Conservation (phyloP, 2,329 filamentous ascomycete species). For the Chaetomiaceae sp. region DNA sequence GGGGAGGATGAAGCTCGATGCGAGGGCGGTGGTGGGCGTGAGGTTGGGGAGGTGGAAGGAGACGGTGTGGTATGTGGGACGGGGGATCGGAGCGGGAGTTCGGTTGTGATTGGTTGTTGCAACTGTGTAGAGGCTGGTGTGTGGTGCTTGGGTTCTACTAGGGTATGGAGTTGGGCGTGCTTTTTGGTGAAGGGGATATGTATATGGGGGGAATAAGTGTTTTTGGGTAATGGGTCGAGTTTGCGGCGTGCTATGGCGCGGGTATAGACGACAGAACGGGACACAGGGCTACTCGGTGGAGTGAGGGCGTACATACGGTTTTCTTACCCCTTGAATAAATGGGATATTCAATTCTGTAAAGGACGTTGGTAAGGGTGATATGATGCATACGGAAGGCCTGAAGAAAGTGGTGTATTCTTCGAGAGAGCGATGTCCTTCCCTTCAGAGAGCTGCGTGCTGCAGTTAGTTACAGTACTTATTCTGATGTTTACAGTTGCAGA, state of each 20-base stretch:
- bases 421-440: too few species aligned
- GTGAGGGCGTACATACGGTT: neutral
- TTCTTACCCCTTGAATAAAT: neutral
- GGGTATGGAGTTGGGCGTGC: neutral
- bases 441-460: too few species aligned
- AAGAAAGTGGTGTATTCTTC: too few species aligned
- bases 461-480: too few species aligned
- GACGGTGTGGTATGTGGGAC: slow-evolving; percentile 64
- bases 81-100: slow-evolving; percentile 65
- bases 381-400: too few species aligned
- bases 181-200: neutral
- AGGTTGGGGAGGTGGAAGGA: slow-evolving; percentile 72
- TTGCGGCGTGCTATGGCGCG: neutral
- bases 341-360: too few species aligned
- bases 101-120: slow-evolving; percentile 37
- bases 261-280: neutral
- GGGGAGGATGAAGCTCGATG: slow-evolving; percentile 72
- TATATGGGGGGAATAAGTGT: too few species aligned
- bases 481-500: neutral
- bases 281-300: neutral
- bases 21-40: slow-evolving; percentile 69
- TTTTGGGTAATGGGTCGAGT: too few species aligned
- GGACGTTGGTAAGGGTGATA: too few species aligned
- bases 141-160: neutral
- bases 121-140: neutral